phyloP scores from a whole-genome alignment of 2,329 filamentous ascomycete genomes.

The Phialocephala sp. region DNA sequence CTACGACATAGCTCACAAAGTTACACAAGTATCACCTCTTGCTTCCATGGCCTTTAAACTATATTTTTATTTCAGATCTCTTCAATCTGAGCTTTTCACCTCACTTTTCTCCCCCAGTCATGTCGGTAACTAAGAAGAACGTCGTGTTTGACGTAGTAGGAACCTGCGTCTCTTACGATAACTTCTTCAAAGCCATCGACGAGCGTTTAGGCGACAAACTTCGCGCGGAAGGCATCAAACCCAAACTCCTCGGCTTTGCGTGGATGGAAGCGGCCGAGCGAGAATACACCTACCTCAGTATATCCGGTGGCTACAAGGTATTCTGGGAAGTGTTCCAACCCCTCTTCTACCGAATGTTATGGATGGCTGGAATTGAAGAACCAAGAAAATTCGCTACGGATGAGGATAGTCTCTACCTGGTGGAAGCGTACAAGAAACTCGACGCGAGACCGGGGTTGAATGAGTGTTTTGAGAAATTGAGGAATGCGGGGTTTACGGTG shows the following conservation, averaged over 20 bases:
- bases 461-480: conserved; percentile 50
- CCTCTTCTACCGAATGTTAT: conserved; percentile 56
- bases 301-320: conserved; percentile 50
- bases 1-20: not conserved
- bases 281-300: conserved; percentile 56
- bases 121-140: conserved; percentile 45
- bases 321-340: conserved; percentile 51
- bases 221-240: conserved; percentile 46
- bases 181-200: conserved; percentile 50
- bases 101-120: not conserved
- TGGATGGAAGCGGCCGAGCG: conserved; percentile 55
- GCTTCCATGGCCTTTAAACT: not conserved
- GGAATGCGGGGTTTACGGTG: conserved; percentile 54
- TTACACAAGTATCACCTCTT: not conserved
- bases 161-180: conserved; percentile 54
- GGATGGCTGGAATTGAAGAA: conserved; percentile 50
- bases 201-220: conserved; percentile 50
- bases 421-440: conserved; percentile 47
- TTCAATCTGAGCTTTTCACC: not conserved
- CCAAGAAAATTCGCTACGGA: conserved; percentile 50
- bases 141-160: conserved; percentile 59
- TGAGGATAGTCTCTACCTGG: conserved; percentile 49
- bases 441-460: conserved; percentile 47
- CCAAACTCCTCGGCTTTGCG: conserved; percentile 51
- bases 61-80: not conserved